Evolutionary conservation across 108 stramenopile species (phyloP).

Genomic region (Conticribra weissflogii): DNA sequence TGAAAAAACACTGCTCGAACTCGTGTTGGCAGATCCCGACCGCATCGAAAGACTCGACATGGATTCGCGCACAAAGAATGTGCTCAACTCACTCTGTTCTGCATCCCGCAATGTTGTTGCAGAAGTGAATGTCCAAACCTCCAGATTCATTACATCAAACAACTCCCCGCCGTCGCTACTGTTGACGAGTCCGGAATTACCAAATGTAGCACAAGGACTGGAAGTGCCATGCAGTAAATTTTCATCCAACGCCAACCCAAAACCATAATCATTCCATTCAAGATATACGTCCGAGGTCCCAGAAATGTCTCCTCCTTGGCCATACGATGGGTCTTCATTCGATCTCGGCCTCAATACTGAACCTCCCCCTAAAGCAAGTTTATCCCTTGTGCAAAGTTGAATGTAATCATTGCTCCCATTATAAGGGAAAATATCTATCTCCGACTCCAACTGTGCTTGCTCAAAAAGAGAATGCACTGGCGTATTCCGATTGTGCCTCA

Average conservation of each 20-base stretch:
- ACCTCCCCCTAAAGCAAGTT: conserved; percentile 78
- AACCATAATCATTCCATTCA: conserved; percentile 59
- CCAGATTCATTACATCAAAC: conserved; percentile 76
- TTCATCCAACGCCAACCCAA: conserved; percentile 69
- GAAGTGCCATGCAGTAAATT: conserved; percentile 70
- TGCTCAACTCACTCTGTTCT: conserved; percentile 59
- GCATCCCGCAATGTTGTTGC: conserved; percentile 64
- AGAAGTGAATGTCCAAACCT: conserved; percentile 82
- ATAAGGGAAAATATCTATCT: conserved; percentile 81
- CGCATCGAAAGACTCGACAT: conserved; percentile 12
- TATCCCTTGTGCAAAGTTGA: conserved; percentile 73
- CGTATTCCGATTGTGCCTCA: conserved; percentile 62
- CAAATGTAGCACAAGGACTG: conserved; percentile 80
- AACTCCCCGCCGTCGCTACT: conserved; percentile 43
- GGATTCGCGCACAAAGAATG: conserved; percentile 36
- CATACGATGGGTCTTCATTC: conserved; percentile 11
- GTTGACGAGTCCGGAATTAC: conserved; percentile 58
- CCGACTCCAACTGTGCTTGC: conserved; percentile 74
- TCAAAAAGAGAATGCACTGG: conserved; percentile 58
- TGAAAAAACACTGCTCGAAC: conserved; percentile 15
- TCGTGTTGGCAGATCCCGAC: conserved; percentile 3
- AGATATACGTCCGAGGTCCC: conserved; percentile 14
- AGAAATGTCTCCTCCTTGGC: conserved; percentile 5
- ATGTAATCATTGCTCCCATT: conserved; percentile 67
- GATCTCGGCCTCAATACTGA: conserved; percentile 7